phyloP scores from a whole-genome alignment of 495 filamentous ascomycete genomes.

The Aspergillus egyptiacus region DNA sequence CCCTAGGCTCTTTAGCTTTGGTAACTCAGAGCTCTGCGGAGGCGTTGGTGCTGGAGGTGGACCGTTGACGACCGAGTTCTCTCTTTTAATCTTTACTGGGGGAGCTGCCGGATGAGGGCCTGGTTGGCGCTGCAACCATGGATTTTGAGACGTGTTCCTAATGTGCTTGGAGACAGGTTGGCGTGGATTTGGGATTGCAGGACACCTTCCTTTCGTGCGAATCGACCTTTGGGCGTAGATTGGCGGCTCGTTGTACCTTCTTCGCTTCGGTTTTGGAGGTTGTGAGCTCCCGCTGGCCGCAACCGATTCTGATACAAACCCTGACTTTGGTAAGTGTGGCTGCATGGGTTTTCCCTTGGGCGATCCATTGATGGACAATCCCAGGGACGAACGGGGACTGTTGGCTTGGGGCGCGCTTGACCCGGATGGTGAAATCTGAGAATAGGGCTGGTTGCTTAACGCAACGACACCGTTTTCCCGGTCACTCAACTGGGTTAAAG shows the following conservation, averaged over 20 bases:
- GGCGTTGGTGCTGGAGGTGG: neutral
- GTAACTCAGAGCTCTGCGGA: conserved; percentile 7
- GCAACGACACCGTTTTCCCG: conserved; percentile 25
- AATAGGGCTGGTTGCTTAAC: conserved; percentile 23
- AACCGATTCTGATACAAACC: conserved; percentile 17
- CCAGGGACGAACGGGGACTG: conserved; percentile 27
- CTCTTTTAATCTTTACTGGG: conserved; percentile 7
- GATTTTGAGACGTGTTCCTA: conserved; percentile 19
- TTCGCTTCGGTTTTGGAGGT: conserved; percentile 32
- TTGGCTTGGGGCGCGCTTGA: conserved; percentile 22
- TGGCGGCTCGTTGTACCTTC: conserved; percentile 42
- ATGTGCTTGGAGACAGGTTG: conserved; percentile 34
- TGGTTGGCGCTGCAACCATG: conserved; percentile 25
- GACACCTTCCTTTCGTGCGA: conserved; percentile 33
- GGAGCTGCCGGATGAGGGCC: conserved; percentile 20
- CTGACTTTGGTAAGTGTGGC: conserved; percentile 20
- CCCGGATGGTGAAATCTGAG: conserved; percentile 16
- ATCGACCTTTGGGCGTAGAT: conserved; percentile 40
- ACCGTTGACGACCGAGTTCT: conserved; percentile 10
- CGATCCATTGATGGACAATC: conserved; percentile 14
- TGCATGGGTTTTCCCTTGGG: conserved; percentile 2
- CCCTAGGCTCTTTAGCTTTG: conserved; percentile 39
- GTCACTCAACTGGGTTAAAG: conserved; percentile 14
- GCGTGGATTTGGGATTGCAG: conserved; percentile 32
- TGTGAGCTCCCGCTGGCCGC: conserved; percentile 18